A percentile compares a stretch with the other conserved stretches of the same genome.
Evolutionary conservation across 257 asterid species (phyloP).

Genomic region (Ballota nigra): DNA sequence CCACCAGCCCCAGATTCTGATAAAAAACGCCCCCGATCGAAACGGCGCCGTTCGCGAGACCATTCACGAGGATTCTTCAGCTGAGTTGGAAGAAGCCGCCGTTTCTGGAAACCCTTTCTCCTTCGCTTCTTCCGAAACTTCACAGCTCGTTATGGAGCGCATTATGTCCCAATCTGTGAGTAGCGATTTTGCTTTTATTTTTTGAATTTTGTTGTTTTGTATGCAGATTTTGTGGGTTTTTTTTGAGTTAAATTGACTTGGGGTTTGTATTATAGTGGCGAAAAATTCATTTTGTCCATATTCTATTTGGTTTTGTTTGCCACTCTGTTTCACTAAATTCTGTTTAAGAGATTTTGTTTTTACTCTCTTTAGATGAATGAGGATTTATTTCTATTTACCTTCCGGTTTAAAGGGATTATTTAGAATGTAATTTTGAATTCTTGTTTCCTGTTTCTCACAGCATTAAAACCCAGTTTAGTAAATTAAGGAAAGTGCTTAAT

Average conservation of each 20-base stretch:
- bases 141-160: constrained; percentile 91
- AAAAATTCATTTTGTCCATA: constrained; percentile 29
- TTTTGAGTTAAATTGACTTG: constrained; percentile 11
- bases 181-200: not conserved
- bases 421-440: not conserved
- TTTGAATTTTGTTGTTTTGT: not conserved
- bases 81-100: constrained; percentile 49
- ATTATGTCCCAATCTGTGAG: constrained; percentile 97
- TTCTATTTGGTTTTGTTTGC: constrained; percentile 22
- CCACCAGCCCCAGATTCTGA: constrained; percentile 29
- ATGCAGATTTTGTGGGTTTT: not conserved
- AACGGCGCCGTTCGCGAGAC: constrained; percentile 34
- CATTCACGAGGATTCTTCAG: constrained; percentile 56
- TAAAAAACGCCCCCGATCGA: constrained; percentile 25
- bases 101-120: constrained; percentile 87
- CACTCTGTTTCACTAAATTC: not conserved
- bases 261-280: constrained; percentile 17
- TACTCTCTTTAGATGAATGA: not conserved
- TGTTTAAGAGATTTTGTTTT: not conserved
- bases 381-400: not conserved
- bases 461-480: not conserved
- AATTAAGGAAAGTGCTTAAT: constrained; percentile 6
- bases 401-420: not conserved
- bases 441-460: not conserved
- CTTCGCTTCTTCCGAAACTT: constrained; percentile 80